Percentiles rank a stretch among this genome's conserved stretches.
Evolutionary conservation across 805 yeast genomes (phyloP).

Genomic region (Candida nemodendra): DNA sequence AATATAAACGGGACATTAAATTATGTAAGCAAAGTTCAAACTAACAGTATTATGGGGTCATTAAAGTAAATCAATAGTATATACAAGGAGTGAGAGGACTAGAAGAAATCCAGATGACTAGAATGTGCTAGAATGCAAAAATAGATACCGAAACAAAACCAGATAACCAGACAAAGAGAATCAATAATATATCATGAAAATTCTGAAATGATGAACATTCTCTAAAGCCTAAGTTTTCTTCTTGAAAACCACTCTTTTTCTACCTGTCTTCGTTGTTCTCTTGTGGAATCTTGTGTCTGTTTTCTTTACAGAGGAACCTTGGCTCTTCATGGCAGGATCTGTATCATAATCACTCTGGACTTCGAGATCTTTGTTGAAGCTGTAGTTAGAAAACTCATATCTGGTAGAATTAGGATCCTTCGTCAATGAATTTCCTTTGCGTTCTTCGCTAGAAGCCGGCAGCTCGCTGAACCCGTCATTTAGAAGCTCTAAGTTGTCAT

Average conservation of each 20-base stretch:
- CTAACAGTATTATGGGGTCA: too few species aligned
- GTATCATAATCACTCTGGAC: constrained; percentile 19
- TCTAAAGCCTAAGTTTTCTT: constrained; percentile 8
- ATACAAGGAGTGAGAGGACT: too few species aligned
- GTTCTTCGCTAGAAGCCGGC: constrained; percentile 1
- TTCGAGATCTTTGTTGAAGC: constrained; percentile 22
- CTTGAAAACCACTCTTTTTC: constrained; percentile 20
- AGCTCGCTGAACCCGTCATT: constrained; percentile 18
- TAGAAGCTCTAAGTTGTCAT: constrained; percentile 30
- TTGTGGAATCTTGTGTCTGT: constrained; percentile 11
- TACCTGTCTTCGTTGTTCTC: constrained; percentile 16
- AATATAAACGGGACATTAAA: background rate
- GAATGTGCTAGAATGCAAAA: background rate
- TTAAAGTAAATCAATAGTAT: too few species aligned
- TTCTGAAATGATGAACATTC: too few species aligned
- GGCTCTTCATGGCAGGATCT: background rate
- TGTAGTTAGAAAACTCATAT: constrained; percentile 25
- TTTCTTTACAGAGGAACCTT: constrained; percentile 6
- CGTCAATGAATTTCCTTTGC: constrained; percentile 3
- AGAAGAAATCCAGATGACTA: too few species aligned
- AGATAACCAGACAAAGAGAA: too few species aligned
- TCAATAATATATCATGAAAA: too few species aligned
- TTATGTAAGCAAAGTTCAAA: too few species aligned
- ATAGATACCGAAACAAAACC: background rate
- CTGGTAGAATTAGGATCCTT: constrained; percentile 21